Evolutionary conservation across 2,329 filamentous ascomycete species (phyloP), one percentile per base, ranked within the genome.

Genomic region (Penicillium rolfsii): DNA sequence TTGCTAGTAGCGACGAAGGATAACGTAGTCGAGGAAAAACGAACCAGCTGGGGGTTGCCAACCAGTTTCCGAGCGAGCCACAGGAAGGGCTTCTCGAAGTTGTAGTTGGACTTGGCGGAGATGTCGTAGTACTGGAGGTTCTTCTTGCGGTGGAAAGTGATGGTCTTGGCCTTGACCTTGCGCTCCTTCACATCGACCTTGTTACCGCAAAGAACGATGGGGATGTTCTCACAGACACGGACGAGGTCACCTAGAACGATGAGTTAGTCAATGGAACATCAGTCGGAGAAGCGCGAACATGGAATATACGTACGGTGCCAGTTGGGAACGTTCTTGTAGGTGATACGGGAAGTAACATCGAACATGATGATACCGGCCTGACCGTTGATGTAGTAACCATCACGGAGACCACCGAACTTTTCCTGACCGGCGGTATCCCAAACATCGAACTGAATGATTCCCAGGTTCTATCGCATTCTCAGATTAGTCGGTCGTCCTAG

Each of bases 361-460:
- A 99, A 99, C 94, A 99, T 99, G 89, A 99, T 98, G 86, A 99
- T 97, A 84, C 95, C 94, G 82, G 94, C 98, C 84, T 98, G 94
- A 77, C 94, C 94, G 85, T 97, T 97, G 87, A 99, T 99, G 87
- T 99, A 99, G 89, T 99, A 99, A 73, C 94, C 94, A 83, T 99
- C 94, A 85, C 94, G 91, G 76, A 99, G 92, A 87, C 94, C 94
- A 82, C 94, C 94, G 71, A 99, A 99, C 88, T 98, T 99, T 87
- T 99, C 94, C 84, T 99, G 94, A 74, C 94, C 94, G 73, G 94
- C 94, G 67, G 94, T 99, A 81, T 99, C 94, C 94, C 94, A 99
- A 73, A 98, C 95, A 80, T 99, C 94, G 85, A 99, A 99, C 85
- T 96, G 92, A 77, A 99, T 97, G 75, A 88, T 86, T 72, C 95